Conservation (phyloP, 1,284 basidiomycete genomes). For the Cerrena zonata region DNA sequence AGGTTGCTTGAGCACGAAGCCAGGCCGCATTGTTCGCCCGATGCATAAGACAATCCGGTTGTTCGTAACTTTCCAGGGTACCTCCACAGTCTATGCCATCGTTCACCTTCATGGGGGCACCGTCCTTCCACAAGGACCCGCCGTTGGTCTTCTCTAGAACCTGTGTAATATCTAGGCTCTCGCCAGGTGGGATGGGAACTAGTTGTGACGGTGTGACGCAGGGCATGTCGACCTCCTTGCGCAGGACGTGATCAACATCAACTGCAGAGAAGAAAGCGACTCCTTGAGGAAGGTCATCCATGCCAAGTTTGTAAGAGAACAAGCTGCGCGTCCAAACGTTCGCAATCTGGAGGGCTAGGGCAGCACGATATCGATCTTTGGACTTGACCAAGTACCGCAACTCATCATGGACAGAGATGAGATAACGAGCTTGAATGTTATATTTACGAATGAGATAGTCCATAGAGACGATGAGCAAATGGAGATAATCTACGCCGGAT, state of each 20-base stretch:
- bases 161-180: slow-evolving; percentile 72
- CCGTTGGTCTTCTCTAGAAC: slow-evolving; percentile 64
- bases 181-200: slow-evolving; percentile 74
- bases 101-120: slow-evolving; percentile 43
- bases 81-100: slow-evolving; percentile 16
- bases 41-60: slow-evolving; percentile 56
- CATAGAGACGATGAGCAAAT: slow-evolving; percentile 94
- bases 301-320: slow-evolving; percentile 89
- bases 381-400: slow-evolving; percentile 89
- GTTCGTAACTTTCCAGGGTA: slow-evolving; percentile 41
- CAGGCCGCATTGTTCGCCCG: slow-evolving; percentile 58
- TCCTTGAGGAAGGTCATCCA: slow-evolving; percentile 92
- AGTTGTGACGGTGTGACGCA: slow-evolving; percentile 94
- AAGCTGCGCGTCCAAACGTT: slow-evolving; percentile 93
- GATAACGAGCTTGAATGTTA: slow-evolving; percentile 85
- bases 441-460: slow-evolving; percentile 81
- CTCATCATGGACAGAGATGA: slow-evolving; percentile 97
- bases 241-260: slow-evolving; percentile 84
- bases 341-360: slow-evolving; percentile 91
- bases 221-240: slow-evolving; percentile 95
- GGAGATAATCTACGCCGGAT: slow-evolving; percentile 96
- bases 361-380: slow-evolving; percentile 81
- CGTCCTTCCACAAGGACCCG: slow-evolving; percentile 57
- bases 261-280: slow-evolving; percentile 97
- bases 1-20: slow-evolving; percentile 68